Base-by-base conservation (phyloP, 306 rosid genomes). In the Gastrolobium bilobum region DNA sequence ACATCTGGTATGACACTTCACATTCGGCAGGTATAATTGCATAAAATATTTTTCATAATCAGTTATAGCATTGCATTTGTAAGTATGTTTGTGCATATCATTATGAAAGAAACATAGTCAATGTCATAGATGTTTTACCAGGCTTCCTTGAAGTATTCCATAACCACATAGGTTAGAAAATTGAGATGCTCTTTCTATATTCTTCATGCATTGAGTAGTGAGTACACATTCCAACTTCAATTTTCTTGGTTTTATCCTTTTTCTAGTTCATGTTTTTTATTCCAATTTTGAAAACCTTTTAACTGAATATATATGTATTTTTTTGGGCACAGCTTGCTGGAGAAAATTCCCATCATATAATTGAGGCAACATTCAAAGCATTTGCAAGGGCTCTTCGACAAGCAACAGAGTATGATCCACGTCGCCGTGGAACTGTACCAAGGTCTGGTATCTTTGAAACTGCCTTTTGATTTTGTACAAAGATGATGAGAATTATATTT, bases 1-100 rank as follows among this genome's bases (percentile, higher is more conserved):
- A 94, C 92, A 15, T 95, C 99, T 73, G 99, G 98, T 20, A 87
- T 95, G 99, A 95, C 99, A 31, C 98, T 95, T 73, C 99, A 95
- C 82, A 93, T 95, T 42, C 90, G 83, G 20, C 98, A 95, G 99
- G 99, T 95, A 95, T 65, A 62, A 53, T 78, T 71, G 40, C 40
- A 2, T 20, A 54, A 57, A 68, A 51, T 57, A 43, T 46, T 2
- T 57, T 68, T 82, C 59, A 78, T 29, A 58, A 15, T 78, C 68
- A 26, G 30, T 54, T 63, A 3, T 75, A 31, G 64, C 79, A 14
- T 58, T 75, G 71, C 54, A 37, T 60, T 63, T 54, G 13, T 47
- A 34, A 75, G 58, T 66, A 71, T 38, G 29, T 42, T 14, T 77
- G 42, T 61, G 58, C 78, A 59, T 68, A 50, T 74, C 38, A 47